These are phyloP conservation scores for Filosporella fistucella DNA, from an alignment of 495 filamentous ascomycete species.

Conservation along the genomic window DNA sequence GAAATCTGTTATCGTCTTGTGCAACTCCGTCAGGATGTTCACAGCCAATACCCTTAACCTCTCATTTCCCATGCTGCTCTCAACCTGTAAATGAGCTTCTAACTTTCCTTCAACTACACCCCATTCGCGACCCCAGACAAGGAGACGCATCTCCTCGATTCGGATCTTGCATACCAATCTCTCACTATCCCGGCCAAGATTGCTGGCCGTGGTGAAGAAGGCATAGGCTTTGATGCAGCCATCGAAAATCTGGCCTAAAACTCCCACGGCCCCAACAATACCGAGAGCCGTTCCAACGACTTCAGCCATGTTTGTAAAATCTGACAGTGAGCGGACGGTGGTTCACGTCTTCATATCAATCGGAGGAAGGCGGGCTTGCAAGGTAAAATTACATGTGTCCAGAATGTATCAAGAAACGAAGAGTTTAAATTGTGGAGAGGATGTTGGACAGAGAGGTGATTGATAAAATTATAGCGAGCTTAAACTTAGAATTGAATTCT, in stretches of 20 bases:
- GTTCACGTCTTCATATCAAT: too few relatives aligned
- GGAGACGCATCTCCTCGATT: slow-evolving; percentile 32
- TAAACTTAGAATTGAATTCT: too few relatives aligned
- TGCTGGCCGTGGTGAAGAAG: slow-evolving; percentile 28
- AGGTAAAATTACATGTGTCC: too few relatives aligned
- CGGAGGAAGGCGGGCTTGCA: too few relatives aligned
- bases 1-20: slow-evolving; percentile 32
- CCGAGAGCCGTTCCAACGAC: slow-evolving; percentile 11
- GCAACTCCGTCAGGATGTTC: slow-evolving; percentile 27
- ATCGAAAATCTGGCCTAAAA: slow-evolving; percentile 12
- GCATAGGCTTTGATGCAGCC: slow-evolving; percentile 31
- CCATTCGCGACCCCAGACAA: slow-evolving; percentile 33
- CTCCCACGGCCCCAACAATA: slow-evolving; percentile 11
- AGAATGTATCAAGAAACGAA: too few relatives aligned
- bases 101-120: slow-evolving; percentile 32
- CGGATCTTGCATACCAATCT: slow-evolving; percentile 33
- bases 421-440: too few relatives aligned
- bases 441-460: too few relatives aligned
- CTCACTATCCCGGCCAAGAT: slow-evolving; percentile 29
- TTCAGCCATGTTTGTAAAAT: slow-evolving; percentile 9
- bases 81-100: slow-evolving; percentile 25
- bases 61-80: slow-evolving; percentile 20
- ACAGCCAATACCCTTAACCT: slow-evolving; percentile 24
- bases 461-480: too few relatives aligned
- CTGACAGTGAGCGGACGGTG: too few relatives aligned